These are phyloP conservation scores for Quillaja saponaria DNA, from an alignment of 306 rosid genomes.

Conservation along the genomic window DNA sequence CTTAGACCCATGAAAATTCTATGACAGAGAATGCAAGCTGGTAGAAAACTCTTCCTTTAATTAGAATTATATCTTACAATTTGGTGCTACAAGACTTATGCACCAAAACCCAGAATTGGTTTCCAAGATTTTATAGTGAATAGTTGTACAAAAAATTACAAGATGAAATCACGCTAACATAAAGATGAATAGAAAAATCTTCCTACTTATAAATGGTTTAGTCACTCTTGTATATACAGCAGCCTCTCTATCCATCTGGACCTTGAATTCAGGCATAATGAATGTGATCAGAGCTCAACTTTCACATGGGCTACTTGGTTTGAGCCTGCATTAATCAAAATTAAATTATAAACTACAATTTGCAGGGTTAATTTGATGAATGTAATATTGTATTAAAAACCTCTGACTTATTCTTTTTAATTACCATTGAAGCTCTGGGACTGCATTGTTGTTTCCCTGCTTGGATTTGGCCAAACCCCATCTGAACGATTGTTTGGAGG, in stretches of 20 bases:
- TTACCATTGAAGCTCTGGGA: slow-evolving; percentile 67
- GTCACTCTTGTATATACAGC: slow-evolving; percentile 63
- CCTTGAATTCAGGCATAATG: slow-evolving; percentile 42
- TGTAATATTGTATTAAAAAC: slow-evolving; percentile 26
- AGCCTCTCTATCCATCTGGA: slow-evolving; percentile 44
- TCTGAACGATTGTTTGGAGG: slow-evolving; percentile 78
- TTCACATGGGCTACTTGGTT: slow-evolving; percentile 68
- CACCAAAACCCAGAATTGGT: slow-evolving; percentile 59
- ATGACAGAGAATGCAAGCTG: slow-evolving; percentile 32
- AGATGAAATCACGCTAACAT: slow-evolving; percentile 44
- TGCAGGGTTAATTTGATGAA: slow-evolving; percentile 32
- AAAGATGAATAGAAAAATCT: slow-evolving; percentile 21
- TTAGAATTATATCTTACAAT: slow-evolving; percentile 70
- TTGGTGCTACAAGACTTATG: slow-evolving; percentile 55
- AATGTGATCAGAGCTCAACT: slow-evolving; percentile 69
- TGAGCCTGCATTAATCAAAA: slow-evolving; percentile 55
- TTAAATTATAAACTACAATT: slow-evolving; percentile 24
- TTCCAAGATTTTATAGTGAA: slow-evolving; percentile 72
- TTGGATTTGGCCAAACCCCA: slow-evolving; percentile 74
- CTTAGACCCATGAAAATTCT: no score
- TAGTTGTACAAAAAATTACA: slow-evolving; percentile 46
- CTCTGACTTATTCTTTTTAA: slow-evolving; percentile 6
- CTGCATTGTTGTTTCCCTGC: slow-evolving; percentile 48
- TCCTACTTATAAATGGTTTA: background rate
- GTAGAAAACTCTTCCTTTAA: slow-evolving; percentile 43